phyloP scores from a whole-genome alignment of 2,329 filamentous ascomycete species.

The Neoascochyta sp. region DNA sequence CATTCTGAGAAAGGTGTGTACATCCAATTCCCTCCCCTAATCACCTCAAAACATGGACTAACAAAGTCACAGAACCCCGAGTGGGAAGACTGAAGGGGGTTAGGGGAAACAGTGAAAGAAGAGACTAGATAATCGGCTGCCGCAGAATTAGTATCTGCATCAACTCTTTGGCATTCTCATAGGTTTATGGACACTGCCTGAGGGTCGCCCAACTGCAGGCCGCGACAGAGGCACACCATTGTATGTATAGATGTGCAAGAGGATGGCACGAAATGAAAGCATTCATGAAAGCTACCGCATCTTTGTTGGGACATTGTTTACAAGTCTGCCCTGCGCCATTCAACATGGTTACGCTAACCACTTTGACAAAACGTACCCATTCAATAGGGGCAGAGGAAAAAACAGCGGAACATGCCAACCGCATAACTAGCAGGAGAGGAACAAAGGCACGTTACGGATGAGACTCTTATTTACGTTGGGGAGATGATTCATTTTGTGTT shows the following conservation, averaged over 20 bases:
- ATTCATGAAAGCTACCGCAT: no score
- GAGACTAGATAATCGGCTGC: conserved; percentile 4
- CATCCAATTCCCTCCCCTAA: not conserved
- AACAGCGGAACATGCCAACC: no score
- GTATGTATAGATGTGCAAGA: conserved; percentile 29
- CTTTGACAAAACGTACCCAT: no score
- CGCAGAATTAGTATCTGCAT: conserved; percentile 13
- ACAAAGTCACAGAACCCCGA: conserved; percentile 42
- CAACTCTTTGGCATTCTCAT: conserved; percentile 25
- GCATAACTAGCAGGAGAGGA: no score
- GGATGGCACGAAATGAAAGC: conserved; percentile 23
- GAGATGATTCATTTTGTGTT: no score
- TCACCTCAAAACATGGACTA: conserved; percentile 6
- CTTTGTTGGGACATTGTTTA: no score
- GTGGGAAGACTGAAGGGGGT: conserved; percentile 41
- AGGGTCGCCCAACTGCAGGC: conserved; percentile 2
- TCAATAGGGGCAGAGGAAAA: no score
- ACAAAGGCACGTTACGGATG: no score
- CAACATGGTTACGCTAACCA: no score
- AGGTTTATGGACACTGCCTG: conserved; percentile 21
- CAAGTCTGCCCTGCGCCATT: no score
- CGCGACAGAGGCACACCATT: conserved; percentile 15
- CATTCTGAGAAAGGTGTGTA: conserved; percentile 87
- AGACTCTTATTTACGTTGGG: no score
- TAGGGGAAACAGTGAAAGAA: conserved; percentile 1